Evolutionary conservation across 1,284 basidiomycete genomes (phyloP).

Genomic region (Violaceomyces palustris): DNA sequence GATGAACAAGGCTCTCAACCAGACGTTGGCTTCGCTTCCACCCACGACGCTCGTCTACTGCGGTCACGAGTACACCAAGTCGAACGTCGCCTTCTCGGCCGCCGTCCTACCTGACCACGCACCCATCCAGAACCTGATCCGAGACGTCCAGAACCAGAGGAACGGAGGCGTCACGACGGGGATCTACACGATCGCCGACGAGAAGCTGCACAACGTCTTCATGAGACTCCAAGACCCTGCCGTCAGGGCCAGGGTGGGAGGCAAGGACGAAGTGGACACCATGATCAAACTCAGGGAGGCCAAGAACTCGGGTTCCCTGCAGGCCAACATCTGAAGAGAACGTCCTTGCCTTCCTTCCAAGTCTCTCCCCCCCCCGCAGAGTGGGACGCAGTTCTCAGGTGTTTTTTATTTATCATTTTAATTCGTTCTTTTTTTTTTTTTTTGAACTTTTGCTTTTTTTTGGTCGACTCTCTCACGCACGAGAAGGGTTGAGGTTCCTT

Average conservation of each 20-base stretch:
- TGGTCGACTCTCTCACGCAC: neutral
- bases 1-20: slow-evolving; percentile 74
- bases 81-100: slow-evolving; percentile 51
- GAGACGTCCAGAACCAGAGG: slow-evolving; percentile 13
- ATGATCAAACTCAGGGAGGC: slow-evolving; percentile 71
- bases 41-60: slow-evolving; percentile 76
- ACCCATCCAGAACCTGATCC: slow-evolving; percentile 59
- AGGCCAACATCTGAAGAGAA: slow-evolving; percentile 24
- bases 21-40: slow-evolving; percentile 66
- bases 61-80: slow-evolving; percentile 63
- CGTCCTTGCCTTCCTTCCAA: neutral
- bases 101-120: slow-evolving; percentile 64
- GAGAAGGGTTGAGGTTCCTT: neutral
- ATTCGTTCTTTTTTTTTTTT: neutral
- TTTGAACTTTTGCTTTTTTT: neutral
- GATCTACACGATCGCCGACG: slow-evolving; percentile 74
- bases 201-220: slow-evolving; percentile 59
- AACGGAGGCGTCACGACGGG: slow-evolving; percentile 65
- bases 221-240: slow-evolving; percentile 44
- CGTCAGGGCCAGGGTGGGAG: slow-evolving; percentile 53
- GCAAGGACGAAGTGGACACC: slow-evolving; percentile 59
- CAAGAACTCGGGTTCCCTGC: slow-evolving; percentile 63
- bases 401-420: neutral
- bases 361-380: neutral
- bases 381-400: slow-evolving; percentile 4